Evolutionary conservation across 768 basidiomycete genomes (phyloP), one percentile per base, ranked within the genome.

Genomic region (Mycena filopes): DNA sequence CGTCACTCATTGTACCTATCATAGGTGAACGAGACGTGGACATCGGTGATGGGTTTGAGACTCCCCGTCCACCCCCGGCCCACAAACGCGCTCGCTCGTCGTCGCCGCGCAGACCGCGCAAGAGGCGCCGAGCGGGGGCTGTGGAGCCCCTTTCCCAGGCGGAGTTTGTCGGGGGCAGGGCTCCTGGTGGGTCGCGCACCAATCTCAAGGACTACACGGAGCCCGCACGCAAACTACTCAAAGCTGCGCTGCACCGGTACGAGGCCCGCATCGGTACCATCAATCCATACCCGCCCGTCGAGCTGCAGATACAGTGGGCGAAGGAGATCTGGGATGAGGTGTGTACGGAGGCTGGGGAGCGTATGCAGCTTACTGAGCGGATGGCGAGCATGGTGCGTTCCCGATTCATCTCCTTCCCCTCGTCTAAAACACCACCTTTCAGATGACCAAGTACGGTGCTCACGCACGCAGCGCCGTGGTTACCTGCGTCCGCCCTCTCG

Each of bases 281-380:
- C 26, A 21, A 47, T 18, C 11, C 50, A 5, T 60, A 33, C 20
- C 64, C 64, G 3, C 1, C 11, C 1, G 20, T 20, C 21, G 64
- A 65, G 45, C 3, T 46, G n/a, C 56, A 53, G 53, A 10, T n/a
- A 18, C 4, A 26, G 2, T 65, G 49, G 56, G 57, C 55, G 20
- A 23, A 28, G 40, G 64, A 59, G 38, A 59, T 65, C 7, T 65
- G 64, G 64, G 57, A 46, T 20, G 56, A 65, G 51, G 64, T 54
- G 20, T 43, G 43, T 16, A 25, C 21, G 25, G 56, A 40, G 15
- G 29, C 42, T 0, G 42, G 23, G 20, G 47, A 33, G 21, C 29
- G 20, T 5, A 55, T 57, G 55, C 45, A 56, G 29, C 45, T 64
- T 2, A 64, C 62, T 11, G 57, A 65, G 31, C 64, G 64, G 13